phyloP scores from a whole-genome alignment of 176 grass and related monocot genomes.

The Paspalum notatum region DNA sequence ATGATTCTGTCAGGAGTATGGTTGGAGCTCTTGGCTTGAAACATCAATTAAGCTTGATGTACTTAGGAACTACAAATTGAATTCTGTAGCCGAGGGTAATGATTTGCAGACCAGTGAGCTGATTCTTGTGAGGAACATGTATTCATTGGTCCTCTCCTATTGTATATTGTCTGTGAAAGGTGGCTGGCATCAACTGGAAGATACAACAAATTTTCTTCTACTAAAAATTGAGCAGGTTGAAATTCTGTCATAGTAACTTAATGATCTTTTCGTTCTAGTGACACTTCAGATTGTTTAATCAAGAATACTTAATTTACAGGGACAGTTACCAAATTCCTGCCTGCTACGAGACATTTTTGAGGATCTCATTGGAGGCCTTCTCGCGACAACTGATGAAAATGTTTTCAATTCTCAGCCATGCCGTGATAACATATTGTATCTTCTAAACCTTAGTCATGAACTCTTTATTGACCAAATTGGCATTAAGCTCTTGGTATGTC shows the following conservation, averaged over 20 bases:
- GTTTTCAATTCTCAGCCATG: slow-evolving; percentile 86
- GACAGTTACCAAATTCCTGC: slow-evolving; percentile 54
- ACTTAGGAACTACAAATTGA: slow-evolving; percentile 60
- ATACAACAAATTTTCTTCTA: slow-evolving; percentile 81
- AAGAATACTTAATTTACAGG: slow-evolving; percentile 47
- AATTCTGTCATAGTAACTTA: slow-evolving; percentile 12
- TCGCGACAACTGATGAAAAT: slow-evolving; percentile 79
- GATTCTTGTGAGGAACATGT: slow-evolving; percentile 82
- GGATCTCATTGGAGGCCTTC: slow-evolving; percentile 78
- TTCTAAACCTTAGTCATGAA: slow-evolving; percentile 89
- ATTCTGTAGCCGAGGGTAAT: slow-evolving; percentile 37
- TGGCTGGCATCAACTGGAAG: slow-evolving; percentile 94
- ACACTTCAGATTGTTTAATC: slow-evolving; percentile 30
- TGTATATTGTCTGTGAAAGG: slow-evolving; percentile 89
- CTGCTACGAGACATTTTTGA: slow-evolving; percentile 85
- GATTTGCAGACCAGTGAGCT: slow-evolving; percentile 62
- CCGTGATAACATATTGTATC: slow-evolving; percentile 89
- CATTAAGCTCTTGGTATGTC: slow-evolving; percentile 79
- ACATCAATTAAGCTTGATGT: slow-evolving; percentile 72
- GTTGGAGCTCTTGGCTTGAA: slow-evolving; percentile 86
- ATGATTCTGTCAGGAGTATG: slow-evolving; percentile 63
- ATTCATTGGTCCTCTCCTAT: slow-evolving; percentile 77
- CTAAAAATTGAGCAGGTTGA: slow-evolving; percentile 73
- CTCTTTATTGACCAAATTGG: slow-evolving; percentile 74
- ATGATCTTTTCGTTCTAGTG: slow-evolving; percentile 12